phyloP scores from a whole-genome alignment of 257 asterid genomes.

The Nyctanthes arbortristis region DNA sequence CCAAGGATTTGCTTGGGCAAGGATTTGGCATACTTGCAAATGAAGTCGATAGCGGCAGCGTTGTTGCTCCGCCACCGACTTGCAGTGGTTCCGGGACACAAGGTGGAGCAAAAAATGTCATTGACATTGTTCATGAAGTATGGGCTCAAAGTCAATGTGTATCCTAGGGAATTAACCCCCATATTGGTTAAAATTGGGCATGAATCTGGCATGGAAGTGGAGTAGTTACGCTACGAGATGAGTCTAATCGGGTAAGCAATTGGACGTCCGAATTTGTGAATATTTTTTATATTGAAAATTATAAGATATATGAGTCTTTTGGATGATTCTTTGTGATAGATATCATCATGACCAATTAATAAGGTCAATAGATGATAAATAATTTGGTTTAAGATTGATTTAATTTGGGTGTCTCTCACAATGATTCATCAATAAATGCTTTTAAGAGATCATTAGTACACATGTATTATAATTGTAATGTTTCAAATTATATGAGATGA shows the following conservation, averaged over 20 bases:
- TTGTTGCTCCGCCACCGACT: constrained; percentile 55
- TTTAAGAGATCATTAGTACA: background rate
- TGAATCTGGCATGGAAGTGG: background rate
- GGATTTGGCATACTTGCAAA: constrained; percentile 53
- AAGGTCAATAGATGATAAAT: background rate
- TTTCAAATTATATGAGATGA: constrained; percentile 19
- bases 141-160: constrained; percentile 46
- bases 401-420: constrained; percentile 29
- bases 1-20: constrained; percentile 56
- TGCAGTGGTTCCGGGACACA: constrained; percentile 44
- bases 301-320: constrained; percentile 12
- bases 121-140: constrained; percentile 56
- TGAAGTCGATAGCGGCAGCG: constrained; percentile 56
- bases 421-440: constrained; percentile 20
- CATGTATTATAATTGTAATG: constrained; percentile 7
- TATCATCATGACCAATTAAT: constrained; percentile 5
- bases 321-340: constrained; percentile 32
- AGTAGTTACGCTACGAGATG: background rate
- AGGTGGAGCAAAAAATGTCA: constrained; percentile 54
- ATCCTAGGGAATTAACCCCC: constrained; percentile 36
- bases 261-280: constrained; percentile 33
- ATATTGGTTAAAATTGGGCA: constrained; percentile 32
- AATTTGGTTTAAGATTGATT: background rate
- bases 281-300: constrained; percentile 34
- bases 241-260: constrained; percentile 2